Evolutionary conservation across 345 rosid species (phyloP).

Genomic region (Salix suchowensis): DNA sequence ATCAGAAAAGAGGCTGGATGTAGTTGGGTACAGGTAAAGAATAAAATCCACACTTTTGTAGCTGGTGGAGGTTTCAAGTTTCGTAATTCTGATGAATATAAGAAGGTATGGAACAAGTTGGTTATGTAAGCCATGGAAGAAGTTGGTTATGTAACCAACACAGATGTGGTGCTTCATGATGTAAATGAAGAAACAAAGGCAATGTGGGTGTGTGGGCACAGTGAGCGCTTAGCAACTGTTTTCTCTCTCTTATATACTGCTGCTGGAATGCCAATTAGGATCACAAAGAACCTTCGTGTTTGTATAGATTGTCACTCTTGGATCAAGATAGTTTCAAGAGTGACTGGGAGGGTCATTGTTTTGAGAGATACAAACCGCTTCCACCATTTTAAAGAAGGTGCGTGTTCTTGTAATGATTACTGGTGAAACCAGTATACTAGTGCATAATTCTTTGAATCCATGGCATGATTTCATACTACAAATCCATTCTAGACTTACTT

Average conservation of each 20-base stretch:
- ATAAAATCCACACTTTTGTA: slow-evolving; percentile 23
- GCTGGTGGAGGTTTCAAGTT: slow-evolving; percentile 15
- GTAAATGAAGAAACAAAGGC: slow-evolving; percentile 35
- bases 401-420: slow-evolving; percentile 31
- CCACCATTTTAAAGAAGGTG: slow-evolving; percentile 39
- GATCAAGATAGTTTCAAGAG: slow-evolving; percentile 27
- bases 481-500: no score
- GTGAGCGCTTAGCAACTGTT: slow-evolving; percentile 31
- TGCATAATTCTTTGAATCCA: not conserved
- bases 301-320: slow-evolving; percentile 36
- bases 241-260: slow-evolving; percentile 28
- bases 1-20: slow-evolving; percentile 36
- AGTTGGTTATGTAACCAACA: slow-evolving; percentile 30
- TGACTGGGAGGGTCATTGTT: slow-evolving; percentile 25
- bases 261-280: slow-evolving; percentile 25
- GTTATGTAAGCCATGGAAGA: slow-evolving; percentile 29
- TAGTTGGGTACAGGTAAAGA: slow-evolving; percentile 40
- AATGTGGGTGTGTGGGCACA: slow-evolving; percentile 21
- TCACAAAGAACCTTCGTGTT: slow-evolving; percentile 37
- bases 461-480: no score
- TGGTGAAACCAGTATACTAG: slow-evolving; percentile 2
- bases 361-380: slow-evolving; percentile 35
- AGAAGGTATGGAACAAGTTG: slow-evolving; percentile 15
- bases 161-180: slow-evolving; percentile 32
- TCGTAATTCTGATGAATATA: slow-evolving; percentile 21